Base-by-base conservation (phyloP, 2,329 filamentous ascomycete genomes). In the Akanthomyces uredinophilus region DNA sequence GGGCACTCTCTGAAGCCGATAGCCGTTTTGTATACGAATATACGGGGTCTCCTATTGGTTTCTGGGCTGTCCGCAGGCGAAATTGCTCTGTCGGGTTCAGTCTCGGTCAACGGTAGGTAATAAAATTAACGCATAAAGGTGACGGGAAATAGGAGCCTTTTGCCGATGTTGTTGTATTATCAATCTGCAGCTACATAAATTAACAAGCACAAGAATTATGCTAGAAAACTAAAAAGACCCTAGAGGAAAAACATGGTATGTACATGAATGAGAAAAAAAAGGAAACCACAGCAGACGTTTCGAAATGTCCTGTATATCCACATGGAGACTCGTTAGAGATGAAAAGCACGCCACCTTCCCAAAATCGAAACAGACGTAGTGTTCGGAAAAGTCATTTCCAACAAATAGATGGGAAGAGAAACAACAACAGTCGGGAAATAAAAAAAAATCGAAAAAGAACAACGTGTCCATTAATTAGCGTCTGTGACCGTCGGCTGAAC, bases 401-500 rank as follows among this genome's bases (percentile, higher is more conserved):
- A 22, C 24, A 35, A 49, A 27, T 49, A 41, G 46, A 41, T 55
- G 13, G 39, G 55, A 24, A 24, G 16, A 22, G 32, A 53, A 54
- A 35, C 20, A 47, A 24, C n/a, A 20, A 29, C 32, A 16, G 32
- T 39, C 18, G 32, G 22, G 13, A 39, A 27, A 22, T 24, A 39
- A 27, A 22, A 35, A 39, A 49, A 11, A 13, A 16, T n/a, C 13
- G 8, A 44, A n/a, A 24, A 51, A n/a, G 57, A 6, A 27, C 32
- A 11, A 22, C 10, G 5, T 37, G 18, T 20, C 44, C 22, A 16
- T 29, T 37, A 52, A 37, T 37, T 41, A 50, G 46, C 5, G 13
- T 13, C 49, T 16, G 32, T 6, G 37, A 27, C 64, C 69, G 51
- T 75, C 74, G 27, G 78, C 72, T 1, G 76, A 78, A 46, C 65